Percentiles rank a stretch among this genome's conserved stretches.
Evolutionary conservation across 768 basidiomycete species (phyloP).

Genomic region (Calocybe cyanea): DNA sequence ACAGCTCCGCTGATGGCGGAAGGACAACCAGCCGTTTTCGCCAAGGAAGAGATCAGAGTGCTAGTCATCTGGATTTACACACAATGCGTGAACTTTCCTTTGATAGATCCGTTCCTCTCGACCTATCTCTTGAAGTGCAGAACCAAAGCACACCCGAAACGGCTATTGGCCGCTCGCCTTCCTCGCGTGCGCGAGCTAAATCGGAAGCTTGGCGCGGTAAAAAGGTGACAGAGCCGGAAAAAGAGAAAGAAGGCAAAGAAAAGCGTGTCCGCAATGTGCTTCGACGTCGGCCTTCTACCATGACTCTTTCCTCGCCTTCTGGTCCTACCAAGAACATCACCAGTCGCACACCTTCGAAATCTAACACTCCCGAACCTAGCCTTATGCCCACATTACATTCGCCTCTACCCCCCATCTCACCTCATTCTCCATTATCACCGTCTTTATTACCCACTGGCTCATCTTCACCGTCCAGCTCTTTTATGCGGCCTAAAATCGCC

Average conservation of each 20-base stretch:
- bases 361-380: neutral
- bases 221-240: neutral
- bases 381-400: neutral
- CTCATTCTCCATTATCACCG: constrained; percentile 8
- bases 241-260: constrained; percentile 3
- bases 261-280: constrained; percentile 12
- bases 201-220: neutral
- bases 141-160: neutral
- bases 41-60: constrained; percentile 1
- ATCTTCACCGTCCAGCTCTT: neutral
- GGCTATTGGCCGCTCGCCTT: neutral
- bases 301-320: neutral
- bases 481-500: neutral
- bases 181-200: neutral
- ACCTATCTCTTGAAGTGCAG: constrained; percentile 2
- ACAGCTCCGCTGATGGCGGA: constrained; percentile 4
- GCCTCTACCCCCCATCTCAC: constrained; percentile 8
- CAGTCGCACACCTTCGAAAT: no score
- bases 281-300: constrained; percentile 10
- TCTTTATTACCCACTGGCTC: constrained; percentile 6
- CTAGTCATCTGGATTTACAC: constrained; percentile 2
- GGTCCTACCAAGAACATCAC: no score
- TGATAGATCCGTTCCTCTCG: neutral
- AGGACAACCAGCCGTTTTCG: neutral
- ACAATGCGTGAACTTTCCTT: constrained; percentile 4